Evolutionary conservation across 1,284 basidiomycete species (phyloP).

Genomic region (Stereum hirsutum): DNA sequence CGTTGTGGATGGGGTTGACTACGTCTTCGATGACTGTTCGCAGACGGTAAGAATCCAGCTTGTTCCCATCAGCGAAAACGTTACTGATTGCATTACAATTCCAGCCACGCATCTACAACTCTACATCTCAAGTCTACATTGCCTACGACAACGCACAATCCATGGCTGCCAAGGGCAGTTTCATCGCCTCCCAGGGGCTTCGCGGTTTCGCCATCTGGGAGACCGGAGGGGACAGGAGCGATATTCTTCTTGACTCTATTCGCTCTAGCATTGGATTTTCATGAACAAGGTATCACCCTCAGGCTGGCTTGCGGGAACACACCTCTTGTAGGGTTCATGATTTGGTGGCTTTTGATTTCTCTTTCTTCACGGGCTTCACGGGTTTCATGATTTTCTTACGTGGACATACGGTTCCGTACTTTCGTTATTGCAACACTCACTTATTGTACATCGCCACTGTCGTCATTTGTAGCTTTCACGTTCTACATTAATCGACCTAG

Average conservation of each 20-base stretch:
- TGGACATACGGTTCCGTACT: too few species aligned
- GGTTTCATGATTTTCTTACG: too few species aligned
- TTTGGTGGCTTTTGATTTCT: too few species aligned
- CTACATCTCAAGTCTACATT: conserved; percentile 36
- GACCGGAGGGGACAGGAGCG: conserved; percentile 37
- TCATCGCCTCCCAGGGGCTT: conserved; percentile 25
- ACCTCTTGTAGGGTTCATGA: too few species aligned
- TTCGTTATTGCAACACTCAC: too few species aligned
- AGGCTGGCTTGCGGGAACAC: too few species aligned
- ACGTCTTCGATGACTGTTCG: conserved; percentile 46
- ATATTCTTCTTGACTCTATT: conserved; percentile 38
- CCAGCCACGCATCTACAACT: conserved; percentile 53
- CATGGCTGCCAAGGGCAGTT: conserved; percentile 43
- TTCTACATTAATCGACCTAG: too few species aligned
- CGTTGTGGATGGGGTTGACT: conserved; percentile 30
- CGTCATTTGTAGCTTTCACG: too few species aligned
- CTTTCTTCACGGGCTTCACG: too few species aligned
- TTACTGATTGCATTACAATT: background rate
- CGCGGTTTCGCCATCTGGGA: conserved; percentile 48
- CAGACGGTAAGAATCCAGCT: conserved; percentile 61
- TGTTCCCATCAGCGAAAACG: background rate
- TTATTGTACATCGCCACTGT: too few species aligned
- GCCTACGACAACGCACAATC: conserved; percentile 49
- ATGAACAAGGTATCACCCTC: too few species aligned
- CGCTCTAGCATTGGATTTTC: conserved; percentile 9